Conservation (phyloP, 305 asterid genomes). For the Fraxinus albicans region DNA sequence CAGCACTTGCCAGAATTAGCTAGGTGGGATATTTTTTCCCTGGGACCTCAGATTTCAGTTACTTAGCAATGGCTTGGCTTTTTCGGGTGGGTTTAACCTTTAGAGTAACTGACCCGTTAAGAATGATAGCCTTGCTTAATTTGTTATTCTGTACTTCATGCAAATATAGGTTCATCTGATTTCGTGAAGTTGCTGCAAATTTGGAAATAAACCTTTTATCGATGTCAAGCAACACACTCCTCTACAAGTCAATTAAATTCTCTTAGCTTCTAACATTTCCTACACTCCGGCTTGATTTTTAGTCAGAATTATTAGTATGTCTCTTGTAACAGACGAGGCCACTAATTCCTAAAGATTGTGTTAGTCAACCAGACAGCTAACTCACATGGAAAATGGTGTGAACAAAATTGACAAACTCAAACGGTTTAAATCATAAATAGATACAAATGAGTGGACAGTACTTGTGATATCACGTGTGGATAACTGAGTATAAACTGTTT, state of each 20-base stretch:
- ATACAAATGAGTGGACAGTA: too few relatives aligned
- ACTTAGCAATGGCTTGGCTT: too few relatives aligned
- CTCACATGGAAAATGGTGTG: background rate
- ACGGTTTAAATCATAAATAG: too few relatives aligned
- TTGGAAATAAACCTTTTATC: background rate
- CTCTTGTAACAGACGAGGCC: slow-evolving; percentile 1
- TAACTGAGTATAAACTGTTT: too few relatives aligned
- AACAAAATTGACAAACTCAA: background rate
- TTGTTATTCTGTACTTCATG: background rate
- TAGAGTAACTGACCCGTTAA: too few relatives aligned
- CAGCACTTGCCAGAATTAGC: background rate
- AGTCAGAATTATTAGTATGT: slow-evolving; percentile 5
- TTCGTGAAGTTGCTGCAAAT: background rate
- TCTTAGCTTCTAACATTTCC: slow-evolving; percentile 15
- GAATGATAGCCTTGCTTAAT: too few relatives aligned
- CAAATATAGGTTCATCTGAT: background rate
- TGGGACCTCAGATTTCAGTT: too few relatives aligned
- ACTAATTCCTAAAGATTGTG: background rate
- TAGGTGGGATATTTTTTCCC: too few relatives aligned
- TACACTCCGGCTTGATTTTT: slow-evolving; percentile 18
- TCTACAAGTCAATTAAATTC: background rate
- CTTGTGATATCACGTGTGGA: too few relatives aligned
- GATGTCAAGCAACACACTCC: background rate
- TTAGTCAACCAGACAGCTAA: slow-evolving; percentile 3
- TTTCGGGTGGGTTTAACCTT: too few relatives aligned